Evolutionary conservation across 371 early-diverging fungal species (phyloP).

Genomic region (Mortierella sp.): DNA sequence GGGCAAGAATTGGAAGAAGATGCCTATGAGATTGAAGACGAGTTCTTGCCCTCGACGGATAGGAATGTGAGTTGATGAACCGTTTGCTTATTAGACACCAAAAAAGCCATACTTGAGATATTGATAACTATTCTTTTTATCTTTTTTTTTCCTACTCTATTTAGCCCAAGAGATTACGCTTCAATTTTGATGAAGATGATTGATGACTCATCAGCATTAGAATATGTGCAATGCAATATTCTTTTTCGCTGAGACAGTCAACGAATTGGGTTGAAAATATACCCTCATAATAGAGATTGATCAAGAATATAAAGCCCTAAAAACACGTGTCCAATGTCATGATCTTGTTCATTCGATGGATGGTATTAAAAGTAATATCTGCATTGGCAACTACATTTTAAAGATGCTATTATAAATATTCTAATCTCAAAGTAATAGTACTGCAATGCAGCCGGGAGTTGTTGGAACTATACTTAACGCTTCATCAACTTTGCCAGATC

Average conservation of each 20-base stretch:
- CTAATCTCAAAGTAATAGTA: no score
- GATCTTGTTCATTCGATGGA: no score
- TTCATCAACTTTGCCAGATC: neutral
- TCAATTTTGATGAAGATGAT: constrained; percentile 29
- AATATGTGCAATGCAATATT: neutral
- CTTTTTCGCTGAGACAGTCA: no score
- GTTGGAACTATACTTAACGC: no score
- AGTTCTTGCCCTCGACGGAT: constrained; percentile 6
- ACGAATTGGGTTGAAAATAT: no score
- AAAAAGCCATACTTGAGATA: neutral
- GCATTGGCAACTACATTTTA: no score
- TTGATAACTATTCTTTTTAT: neutral
- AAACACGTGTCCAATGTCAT: no score
- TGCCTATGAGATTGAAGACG: constrained; percentile 35
- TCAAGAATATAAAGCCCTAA: no score
- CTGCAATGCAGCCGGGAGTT: no score
- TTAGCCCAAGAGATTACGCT: constrained; percentile 27
- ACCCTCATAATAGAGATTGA: no score
- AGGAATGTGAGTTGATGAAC: constrained; percentile 19
- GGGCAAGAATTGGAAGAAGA: neutral
- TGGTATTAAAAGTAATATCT: no score
- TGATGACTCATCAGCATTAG: neutral
- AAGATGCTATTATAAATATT: no score
- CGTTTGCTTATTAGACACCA: neutral
- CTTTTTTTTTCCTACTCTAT: neutral